Percentiles rank a stretch among this genome's conserved stretches.
Conservation (phyloP, 2,329 filamentous ascomycete genomes). For the Coniella lustricola region DNA sequence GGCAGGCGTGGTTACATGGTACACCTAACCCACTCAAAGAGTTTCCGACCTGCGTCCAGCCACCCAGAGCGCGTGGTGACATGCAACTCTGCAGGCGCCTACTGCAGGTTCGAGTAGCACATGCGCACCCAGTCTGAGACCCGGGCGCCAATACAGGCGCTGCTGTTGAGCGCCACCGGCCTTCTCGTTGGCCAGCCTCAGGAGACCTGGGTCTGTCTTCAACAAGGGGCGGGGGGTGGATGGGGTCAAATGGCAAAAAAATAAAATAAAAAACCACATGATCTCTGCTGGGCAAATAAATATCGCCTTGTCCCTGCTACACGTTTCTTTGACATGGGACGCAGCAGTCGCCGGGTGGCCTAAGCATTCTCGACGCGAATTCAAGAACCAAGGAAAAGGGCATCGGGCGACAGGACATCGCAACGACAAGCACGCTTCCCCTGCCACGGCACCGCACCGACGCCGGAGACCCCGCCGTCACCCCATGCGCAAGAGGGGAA, state of each 20-base stretch:
- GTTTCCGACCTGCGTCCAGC: constrained; percentile 11
- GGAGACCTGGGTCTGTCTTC: not conserved
- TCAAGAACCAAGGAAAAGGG: not conserved
- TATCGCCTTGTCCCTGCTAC: not conserved
- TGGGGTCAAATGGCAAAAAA: too few relatives aligned
- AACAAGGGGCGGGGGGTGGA: too few relatives aligned
- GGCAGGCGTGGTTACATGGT: constrained; percentile 2
- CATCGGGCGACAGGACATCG: too few relatives aligned
- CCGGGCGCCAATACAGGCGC: constrained; percentile 14
- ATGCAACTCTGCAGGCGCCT: constrained; percentile 6
- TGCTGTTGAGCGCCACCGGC: constrained; percentile 3
- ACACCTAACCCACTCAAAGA: constrained; percentile 9
- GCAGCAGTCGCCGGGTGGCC: constrained; percentile 2
- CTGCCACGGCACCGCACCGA: too few relatives aligned
- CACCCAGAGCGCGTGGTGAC: not conserved
- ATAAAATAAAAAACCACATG: not conserved
- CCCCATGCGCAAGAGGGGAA: too few relatives aligned
- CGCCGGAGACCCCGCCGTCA: too few relatives aligned
- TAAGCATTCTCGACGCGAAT: constrained; percentile 3
- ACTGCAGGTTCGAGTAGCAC: constrained; percentile 8
- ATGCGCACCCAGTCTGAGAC: constrained; percentile 3
- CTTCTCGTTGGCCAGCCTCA: not conserved
- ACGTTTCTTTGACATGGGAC: not conserved
- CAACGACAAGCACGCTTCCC: too few relatives aligned
- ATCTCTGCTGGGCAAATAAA: not conserved